phyloP scores from a whole-genome alignment of 495 filamentous ascomycete species.

The Hypoxylon intermedium region DNA sequence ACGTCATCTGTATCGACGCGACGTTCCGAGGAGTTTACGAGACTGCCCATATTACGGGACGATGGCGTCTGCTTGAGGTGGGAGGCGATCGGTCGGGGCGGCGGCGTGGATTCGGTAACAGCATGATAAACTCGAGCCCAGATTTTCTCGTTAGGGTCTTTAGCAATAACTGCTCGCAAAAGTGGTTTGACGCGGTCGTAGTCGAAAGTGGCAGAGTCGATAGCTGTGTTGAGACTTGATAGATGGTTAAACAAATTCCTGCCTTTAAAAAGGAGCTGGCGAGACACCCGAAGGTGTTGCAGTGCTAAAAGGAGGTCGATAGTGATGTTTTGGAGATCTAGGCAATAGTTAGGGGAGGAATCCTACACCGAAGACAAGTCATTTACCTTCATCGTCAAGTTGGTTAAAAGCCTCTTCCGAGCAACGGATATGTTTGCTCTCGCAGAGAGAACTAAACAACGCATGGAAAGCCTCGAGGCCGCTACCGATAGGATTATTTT shows the following conservation, averaged over 20 bases:
- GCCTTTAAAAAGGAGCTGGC: constrained; percentile 32
- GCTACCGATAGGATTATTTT: constrained; percentile 45
- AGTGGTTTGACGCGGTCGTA: too few relatives aligned
- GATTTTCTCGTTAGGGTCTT: too few relatives aligned
- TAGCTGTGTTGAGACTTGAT: constrained; percentile 25
- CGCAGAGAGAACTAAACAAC: constrained; percentile 42
- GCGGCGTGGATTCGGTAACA: too few relatives aligned
- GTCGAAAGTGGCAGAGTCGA: constrained; percentile 46
- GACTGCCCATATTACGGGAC: constrained; percentile 50
- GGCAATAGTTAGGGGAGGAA: constrained; percentile 23
- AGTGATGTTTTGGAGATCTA: constrained; percentile 40
- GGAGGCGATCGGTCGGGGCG: constrained; percentile 45
- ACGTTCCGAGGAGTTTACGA: constrained; percentile 51
- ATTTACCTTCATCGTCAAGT: constrained; percentile 43
- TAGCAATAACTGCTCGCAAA: too few relatives aligned
- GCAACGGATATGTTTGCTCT: too few relatives aligned
- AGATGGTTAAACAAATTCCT: constrained; percentile 35
- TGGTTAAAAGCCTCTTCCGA: constrained; percentile 42
- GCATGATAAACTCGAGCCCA: too few relatives aligned
- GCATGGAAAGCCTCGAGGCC: constrained; percentile 44
- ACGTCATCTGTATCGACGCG: constrained; percentile 48
- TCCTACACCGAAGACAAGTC: constrained; percentile 14
- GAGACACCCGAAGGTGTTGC: constrained; percentile 39
- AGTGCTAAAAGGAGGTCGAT: constrained; percentile 33
- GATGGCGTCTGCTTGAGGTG: constrained; percentile 50